A percentile compares a stretch with the other conserved stretches of the same genome.
phyloP scores from a whole-genome alignment of 805 yeast species.

The Starmera pachycereana region DNA sequence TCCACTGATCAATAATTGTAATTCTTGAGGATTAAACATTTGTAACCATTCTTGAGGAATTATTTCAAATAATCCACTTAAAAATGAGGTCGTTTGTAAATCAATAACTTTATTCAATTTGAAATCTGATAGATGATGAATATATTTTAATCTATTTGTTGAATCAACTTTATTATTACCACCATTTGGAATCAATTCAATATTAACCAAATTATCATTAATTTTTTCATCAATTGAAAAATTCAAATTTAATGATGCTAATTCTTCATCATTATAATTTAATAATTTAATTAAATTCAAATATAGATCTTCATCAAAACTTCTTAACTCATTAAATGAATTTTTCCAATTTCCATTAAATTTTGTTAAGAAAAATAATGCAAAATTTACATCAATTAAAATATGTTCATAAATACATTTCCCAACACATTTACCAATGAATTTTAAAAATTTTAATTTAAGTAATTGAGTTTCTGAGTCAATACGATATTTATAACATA shows the following conservation, averaged over 20 bases:
- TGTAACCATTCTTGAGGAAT: constrained; percentile 68
- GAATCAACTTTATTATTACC: constrained; percentile 42
- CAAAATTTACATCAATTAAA: constrained; percentile 72
- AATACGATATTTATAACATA: constrained; percentile 22
- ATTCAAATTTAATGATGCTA: constrained; percentile 44
- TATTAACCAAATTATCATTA: constrained; percentile 25
- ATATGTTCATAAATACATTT: constrained; percentile 82
- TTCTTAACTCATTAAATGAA: constrained; percentile 70
- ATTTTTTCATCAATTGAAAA: constrained; percentile 52
- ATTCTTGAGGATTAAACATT: constrained; percentile 76
- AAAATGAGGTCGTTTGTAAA: constrained; percentile 50
- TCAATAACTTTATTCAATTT: constrained; percentile 56
- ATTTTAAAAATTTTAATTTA: constrained; percentile 32
- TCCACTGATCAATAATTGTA: constrained; percentile 76
- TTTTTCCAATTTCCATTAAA: constrained; percentile 32
- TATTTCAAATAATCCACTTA: constrained; percentile 61
- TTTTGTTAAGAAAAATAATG: constrained; percentile 73
- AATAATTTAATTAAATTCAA: constrained; percentile 52
- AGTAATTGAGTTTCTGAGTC: constrained; percentile 20
- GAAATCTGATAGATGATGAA: constrained; percentile 69
- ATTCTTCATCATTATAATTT: constrained; percentile 40
- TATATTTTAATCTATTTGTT: constrained; percentile 58
- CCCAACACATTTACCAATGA: constrained; percentile 78
- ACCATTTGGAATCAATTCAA: constrained; percentile 59
- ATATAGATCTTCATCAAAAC: constrained; percentile 61